These are phyloP conservation scores for Dipteronia dyeriana DNA, from an alignment of 345 rosid species.

Conservation along the genomic window DNA sequence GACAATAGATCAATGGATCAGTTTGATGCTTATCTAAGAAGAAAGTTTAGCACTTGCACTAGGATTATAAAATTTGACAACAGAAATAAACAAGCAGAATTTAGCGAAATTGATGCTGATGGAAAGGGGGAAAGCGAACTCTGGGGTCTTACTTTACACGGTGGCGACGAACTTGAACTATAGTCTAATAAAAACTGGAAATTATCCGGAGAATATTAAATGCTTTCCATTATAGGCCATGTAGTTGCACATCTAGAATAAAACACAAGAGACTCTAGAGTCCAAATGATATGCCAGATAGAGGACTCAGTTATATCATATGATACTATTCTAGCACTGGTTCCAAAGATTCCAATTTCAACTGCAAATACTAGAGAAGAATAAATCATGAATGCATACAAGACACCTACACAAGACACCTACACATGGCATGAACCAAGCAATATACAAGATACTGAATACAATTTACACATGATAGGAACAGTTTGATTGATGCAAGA, in stretches of 20 bases:
- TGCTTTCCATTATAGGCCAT: neutral
- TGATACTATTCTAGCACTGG: neutral
- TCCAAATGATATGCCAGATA: neutral
- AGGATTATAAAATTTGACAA: neutral
- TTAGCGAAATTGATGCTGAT: neutral
- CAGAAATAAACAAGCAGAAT: neutral
- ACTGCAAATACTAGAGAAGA: neutral
- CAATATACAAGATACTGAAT: neutral
- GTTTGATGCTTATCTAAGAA: neutral
- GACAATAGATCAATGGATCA: neutral
- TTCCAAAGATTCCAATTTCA: conserved; percentile 6
- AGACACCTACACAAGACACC: neutral
- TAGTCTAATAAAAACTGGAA: neutral
- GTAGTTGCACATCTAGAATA: neutral
- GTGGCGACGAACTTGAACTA: neutral
- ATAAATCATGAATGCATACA: neutral
- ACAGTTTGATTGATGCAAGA: neutral
- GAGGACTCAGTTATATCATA: neutral
- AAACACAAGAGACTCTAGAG: neutral
- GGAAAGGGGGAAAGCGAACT: neutral
- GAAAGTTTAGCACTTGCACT: neutral
- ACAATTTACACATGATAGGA: neutral
- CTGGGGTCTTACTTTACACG: neutral
- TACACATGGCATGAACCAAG: neutral
- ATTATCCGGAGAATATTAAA: neutral